Percentiles rank a stretch among this genome's conserved stretches.
Evolutionary conservation across 805 yeast genomes (phyloP).

Genomic region (Metschnikowia hibisci): DNA sequence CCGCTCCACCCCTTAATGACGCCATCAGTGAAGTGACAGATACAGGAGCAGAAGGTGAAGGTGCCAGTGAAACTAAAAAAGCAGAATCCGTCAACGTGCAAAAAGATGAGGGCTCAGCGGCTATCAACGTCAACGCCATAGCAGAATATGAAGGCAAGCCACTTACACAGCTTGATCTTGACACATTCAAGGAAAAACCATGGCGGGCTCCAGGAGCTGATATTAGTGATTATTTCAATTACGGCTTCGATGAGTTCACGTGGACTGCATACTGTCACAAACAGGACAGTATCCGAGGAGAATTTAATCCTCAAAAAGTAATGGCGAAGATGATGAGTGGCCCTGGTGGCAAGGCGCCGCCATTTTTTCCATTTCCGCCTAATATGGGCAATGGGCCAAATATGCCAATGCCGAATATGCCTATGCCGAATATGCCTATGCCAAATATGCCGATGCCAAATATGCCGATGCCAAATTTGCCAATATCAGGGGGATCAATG

Average conservation of each 20-base stretch:
- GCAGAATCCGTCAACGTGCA: conserved; percentile 28
- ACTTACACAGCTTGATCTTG: conserved; percentile 73
- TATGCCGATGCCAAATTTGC: conserved; percentile 22
- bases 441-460: conserved; percentile 14
- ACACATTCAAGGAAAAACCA: conserved; percentile 86
- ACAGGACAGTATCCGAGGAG: conserved; percentile 77
- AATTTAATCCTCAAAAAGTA: conserved; percentile 77
- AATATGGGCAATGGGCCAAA: conserved; percentile 20
- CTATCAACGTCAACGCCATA: conserved; percentile 64
- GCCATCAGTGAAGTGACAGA: conserved; percentile 27
- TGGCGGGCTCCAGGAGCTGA: conserved; percentile 99
- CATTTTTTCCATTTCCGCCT: conserved; percentile 16
- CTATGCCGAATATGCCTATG: conserved; percentile 25
- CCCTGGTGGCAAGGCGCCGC: conserved; percentile 17
- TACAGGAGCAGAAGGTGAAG: conserved; percentile 7
- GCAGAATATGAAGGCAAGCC: conserved; percentile 79
- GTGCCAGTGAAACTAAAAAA: conserved; percentile 18
- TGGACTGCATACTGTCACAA: conserved; percentile 92
- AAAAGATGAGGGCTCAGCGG: conserved; percentile 37
- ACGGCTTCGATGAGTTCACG: conserved; percentile 92
- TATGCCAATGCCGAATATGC: conserved; percentile 25
- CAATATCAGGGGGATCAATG: too few relatives aligned
- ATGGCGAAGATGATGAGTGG: conserved; percentile 56
- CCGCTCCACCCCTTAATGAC: conserved; percentile 27
- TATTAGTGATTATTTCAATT: conserved; percentile 89